phyloP scores from a whole-genome alignment of 306 rosid species.

The Cercis canadensis region DNA sequence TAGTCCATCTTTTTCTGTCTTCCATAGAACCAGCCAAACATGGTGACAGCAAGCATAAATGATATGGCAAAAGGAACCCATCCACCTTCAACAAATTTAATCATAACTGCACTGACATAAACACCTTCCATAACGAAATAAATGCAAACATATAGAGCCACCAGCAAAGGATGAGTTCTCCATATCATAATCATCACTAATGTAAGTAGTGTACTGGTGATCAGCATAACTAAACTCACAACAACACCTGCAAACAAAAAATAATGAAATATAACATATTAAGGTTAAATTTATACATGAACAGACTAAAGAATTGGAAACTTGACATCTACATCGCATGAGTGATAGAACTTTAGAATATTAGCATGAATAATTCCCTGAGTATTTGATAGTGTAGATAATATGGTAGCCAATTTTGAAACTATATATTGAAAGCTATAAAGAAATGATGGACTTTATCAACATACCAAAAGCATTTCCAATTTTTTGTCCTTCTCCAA shows the following conservation, averaged over 20 bases:
- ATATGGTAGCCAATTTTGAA: no score
- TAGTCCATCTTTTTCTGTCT: constrained; percentile 72
- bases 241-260: constrained; percentile 68
- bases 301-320: not conserved
- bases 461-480: constrained; percentile 83
- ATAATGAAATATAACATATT: no score
- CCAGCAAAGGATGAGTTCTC: constrained; percentile 61
- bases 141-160: constrained; percentile 56
- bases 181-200: constrained; percentile 85
- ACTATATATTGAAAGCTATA: constrained; percentile 19
- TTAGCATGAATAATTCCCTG: no score
- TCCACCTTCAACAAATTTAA: constrained; percentile 78
- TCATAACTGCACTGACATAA: constrained; percentile 79
- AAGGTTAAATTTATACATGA: no score
- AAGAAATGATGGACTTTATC: constrained; percentile 20
- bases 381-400: no score
- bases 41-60: constrained; percentile 69
- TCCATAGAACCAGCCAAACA: constrained; percentile 88
- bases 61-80: constrained; percentile 93
- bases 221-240: constrained; percentile 82
- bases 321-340: no score
- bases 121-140: constrained; percentile 77
- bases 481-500: constrained; percentile 81
- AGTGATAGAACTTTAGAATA: no score
- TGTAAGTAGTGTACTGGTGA: constrained; percentile 76